phyloP scores from a whole-genome alignment of 768 basidiomycete genomes.

The Tulasnella sp. region DNA sequence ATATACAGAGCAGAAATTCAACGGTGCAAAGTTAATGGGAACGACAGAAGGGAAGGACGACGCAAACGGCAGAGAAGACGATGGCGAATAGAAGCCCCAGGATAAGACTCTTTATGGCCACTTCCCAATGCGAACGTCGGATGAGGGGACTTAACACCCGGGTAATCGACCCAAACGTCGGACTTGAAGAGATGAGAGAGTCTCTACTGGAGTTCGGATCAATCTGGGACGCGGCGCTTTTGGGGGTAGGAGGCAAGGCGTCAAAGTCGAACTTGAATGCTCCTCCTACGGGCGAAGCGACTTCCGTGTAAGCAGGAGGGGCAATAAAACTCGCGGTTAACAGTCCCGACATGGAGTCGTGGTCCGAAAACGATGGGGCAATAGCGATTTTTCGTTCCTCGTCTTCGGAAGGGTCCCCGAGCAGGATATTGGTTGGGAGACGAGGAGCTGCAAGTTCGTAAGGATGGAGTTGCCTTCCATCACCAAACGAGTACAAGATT shows the following conservation, averaged over 20 bases:
- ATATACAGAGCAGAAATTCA: neutral
- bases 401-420: neutral
- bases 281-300: neutral
- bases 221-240: neutral
- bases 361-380: neutral
- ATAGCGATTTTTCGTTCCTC: slow-evolving; percentile 15
- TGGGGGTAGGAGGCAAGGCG: slow-evolving; percentile 13
- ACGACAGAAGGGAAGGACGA: slow-evolving; percentile 37
- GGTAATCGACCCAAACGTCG: slow-evolving; percentile 62
- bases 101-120: slow-evolving; percentile 61
- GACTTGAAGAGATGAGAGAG: neutral
- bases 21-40: neutral
- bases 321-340: slow-evolving; percentile 15
- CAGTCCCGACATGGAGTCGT: neutral
- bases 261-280: slow-evolving; percentile 23
- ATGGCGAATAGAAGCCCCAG: slow-evolving; percentile 42
- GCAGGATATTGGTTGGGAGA: slow-evolving; percentile 7
- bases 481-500: slow-evolving; percentile 32
- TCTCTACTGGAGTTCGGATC: neutral
- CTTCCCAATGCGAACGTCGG: slow-evolving; percentile 76
- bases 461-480: slow-evolving; percentile 32
- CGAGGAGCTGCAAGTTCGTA: slow-evolving; percentile 37
- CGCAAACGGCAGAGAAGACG: slow-evolving; percentile 37
- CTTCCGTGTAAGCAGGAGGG: neutral
- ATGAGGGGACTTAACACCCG: slow-evolving; percentile 66